Evolutionary conservation across 768 basidiomycete species (phyloP).

Genomic region (Mycena polygramma): DNA sequence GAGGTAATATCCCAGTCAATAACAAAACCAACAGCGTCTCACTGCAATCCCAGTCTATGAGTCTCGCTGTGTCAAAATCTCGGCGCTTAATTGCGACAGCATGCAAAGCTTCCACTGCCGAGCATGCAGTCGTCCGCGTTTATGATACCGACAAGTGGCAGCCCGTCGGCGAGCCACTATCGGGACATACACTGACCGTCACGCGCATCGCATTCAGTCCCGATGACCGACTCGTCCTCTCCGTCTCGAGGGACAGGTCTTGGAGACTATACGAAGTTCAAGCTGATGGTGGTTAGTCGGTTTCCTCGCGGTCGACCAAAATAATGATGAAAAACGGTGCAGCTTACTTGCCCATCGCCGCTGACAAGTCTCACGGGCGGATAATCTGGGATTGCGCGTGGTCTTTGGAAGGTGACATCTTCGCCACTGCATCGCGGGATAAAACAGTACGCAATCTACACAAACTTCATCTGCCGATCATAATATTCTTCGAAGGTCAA

Average conservation of each 20-base stretch:
- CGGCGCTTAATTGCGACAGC: constrained; percentile 85
- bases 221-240: constrained; percentile 82
- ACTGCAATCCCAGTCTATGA: constrained; percentile 71
- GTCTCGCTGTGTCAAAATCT: constrained; percentile 80
- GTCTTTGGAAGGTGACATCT: constrained; percentile 80
- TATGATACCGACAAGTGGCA: constrained; percentile 82
- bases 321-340: constrained; percentile 11
- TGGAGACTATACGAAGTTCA: constrained; percentile 84
- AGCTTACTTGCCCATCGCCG: constrained; percentile 75
- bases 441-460: constrained; percentile 76
- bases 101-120: constrained; percentile 88
- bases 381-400: constrained; percentile 98
- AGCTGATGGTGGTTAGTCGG: constrained; percentile 53
- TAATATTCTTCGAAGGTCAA: constrained; percentile 70
- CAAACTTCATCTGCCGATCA: background rate
- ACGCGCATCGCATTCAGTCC: constrained; percentile 93
- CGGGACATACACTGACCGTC: constrained; percentile 90
- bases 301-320: constrained; percentile 1
- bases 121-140: constrained; percentile 91
- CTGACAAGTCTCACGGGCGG: constrained; percentile 88
- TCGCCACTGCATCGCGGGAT: constrained; percentile 95
- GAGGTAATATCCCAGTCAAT: constrained; percentile 67
- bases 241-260: constrained; percentile 91
- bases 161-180: constrained; percentile 76
- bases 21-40: constrained; percentile 2